phyloP scores from a whole-genome alignment of 371 early-diverging fungal species.

The Apophysomyces ossiformis region DNA sequence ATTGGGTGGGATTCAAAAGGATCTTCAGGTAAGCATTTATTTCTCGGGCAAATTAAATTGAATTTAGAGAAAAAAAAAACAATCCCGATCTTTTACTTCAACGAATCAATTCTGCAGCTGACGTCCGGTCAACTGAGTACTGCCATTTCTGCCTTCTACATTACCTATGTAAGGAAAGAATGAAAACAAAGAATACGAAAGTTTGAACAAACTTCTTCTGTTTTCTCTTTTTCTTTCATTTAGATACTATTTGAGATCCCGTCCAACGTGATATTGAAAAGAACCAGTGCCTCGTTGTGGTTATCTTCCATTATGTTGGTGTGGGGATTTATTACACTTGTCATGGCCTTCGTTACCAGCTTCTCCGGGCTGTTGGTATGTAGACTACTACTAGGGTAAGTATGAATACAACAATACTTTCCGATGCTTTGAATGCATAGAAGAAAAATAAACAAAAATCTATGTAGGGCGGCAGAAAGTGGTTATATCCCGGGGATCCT shows the following conservation, averaged over 20 bases:
- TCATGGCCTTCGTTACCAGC: slow-evolving; percentile 12
- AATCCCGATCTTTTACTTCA: too few relatives aligned
- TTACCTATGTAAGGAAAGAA: slow-evolving; percentile 12
- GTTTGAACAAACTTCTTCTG: not conserved
- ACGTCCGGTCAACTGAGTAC: slow-evolving; percentile 8
- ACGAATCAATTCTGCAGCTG: not conserved
- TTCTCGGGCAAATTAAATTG: too few relatives aligned
- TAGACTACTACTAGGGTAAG: slow-evolving; percentile 20
- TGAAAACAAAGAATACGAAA: not conserved
- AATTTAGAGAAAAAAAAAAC: too few relatives aligned
- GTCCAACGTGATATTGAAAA: slow-evolving; percentile 17
- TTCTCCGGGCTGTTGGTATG: slow-evolving; percentile 5
- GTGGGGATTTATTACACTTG: slow-evolving; percentile 16
- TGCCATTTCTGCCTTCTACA: slow-evolving; percentile 15
- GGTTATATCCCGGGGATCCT: slow-evolving; percentile 17
- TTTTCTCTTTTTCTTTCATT: not conserved
- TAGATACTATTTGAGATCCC: slow-evolving; percentile 20
- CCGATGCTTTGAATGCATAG: not conserved
- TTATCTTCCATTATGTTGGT: slow-evolving; percentile 18
- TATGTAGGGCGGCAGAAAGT: slow-evolving; percentile 12
- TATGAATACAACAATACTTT: not conserved
- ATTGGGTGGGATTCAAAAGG: not conserved
- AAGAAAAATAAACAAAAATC: not conserved
- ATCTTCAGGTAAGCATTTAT: not conserved
- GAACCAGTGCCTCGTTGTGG: slow-evolving; percentile 14